Conservation (phyloP, 805 yeast genomes). For the Henningerozyma blattae region DNA sequence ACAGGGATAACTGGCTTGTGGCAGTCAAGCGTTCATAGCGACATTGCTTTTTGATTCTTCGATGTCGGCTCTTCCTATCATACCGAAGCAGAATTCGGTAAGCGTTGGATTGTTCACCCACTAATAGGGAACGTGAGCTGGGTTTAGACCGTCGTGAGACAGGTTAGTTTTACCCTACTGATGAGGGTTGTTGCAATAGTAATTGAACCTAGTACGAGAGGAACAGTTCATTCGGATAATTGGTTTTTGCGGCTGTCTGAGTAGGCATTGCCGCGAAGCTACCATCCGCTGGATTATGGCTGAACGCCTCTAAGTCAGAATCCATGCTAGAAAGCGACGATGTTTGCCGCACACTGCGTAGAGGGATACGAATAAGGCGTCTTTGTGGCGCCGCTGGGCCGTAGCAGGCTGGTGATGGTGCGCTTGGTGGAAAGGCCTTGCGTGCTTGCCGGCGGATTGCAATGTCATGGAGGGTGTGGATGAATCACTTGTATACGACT, state of each 20-base stretch:
- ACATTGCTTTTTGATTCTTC: constrained; percentile 37
- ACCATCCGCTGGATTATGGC: constrained; percentile 39
- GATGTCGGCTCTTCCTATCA: constrained; percentile 40
- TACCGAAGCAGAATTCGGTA: constrained; percentile 38
- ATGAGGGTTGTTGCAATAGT: constrained; percentile 29
- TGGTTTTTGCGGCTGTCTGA: constrained; percentile 36
- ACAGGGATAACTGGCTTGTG: constrained; percentile 35
- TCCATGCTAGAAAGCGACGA: constrained; percentile 40
- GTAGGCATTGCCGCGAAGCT: constrained; percentile 37
- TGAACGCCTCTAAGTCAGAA: constrained; percentile 41
- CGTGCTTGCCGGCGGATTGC: constrained; percentile 32
- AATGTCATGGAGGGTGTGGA: constrained; percentile 34
- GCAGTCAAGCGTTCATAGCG: constrained; percentile 39
- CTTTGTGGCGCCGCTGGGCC: constrained; percentile 30
- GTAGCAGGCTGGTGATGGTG: constrained; percentile 30
- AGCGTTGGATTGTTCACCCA: constrained; percentile 37
- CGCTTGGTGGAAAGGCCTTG: constrained; percentile 29
- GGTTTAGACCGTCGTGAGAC: constrained; percentile 36
- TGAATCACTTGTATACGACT: constrained; percentile 37
- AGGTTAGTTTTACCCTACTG: constrained; percentile 35
- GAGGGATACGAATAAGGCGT: constrained; percentile 32
- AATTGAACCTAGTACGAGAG: constrained; percentile 36
- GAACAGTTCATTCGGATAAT: constrained; percentile 37
- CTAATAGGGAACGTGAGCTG: constrained; percentile 35
- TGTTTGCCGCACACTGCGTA: constrained; percentile 31